Evolutionary conservation across 768 basidiomycete species (phyloP).

Genomic region (Naganishia onofrii): DNA sequence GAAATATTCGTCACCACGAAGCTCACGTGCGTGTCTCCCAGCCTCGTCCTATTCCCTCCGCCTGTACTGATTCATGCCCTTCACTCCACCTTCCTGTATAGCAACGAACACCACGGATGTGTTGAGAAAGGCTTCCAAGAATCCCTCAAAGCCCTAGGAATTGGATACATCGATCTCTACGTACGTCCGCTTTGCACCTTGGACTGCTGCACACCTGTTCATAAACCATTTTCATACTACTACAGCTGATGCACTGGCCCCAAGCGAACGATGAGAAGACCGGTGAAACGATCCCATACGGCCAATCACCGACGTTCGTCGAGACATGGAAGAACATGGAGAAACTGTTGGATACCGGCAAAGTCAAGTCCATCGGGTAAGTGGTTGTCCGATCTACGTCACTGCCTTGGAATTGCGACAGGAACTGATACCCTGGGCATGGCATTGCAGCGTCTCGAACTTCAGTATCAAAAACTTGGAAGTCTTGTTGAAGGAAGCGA

Average conservation of each 20-base stretch:
- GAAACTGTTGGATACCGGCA: conserved; percentile 48
- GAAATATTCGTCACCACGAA: conserved; percentile 39
- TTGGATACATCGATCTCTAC: conserved; percentile 58
- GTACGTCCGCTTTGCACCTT: conserved; percentile 4
- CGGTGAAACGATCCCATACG: conserved; percentile 36
- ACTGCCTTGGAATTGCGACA: too few species aligned
- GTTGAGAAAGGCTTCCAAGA: conserved; percentile 56
- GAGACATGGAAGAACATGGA: conserved; percentile 54
- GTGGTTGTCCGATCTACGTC: too few species aligned
- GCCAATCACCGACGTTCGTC: conserved; percentile 49
- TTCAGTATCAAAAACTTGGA: conserved; percentile 58
- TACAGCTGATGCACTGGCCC: conserved; percentile 55
- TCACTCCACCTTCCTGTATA: background rate
- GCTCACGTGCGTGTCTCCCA: conserved; percentile 19
- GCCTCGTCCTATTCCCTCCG: background rate
- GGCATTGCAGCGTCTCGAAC: conserved; percentile 66
- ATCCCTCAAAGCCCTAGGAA: conserved; percentile 54
- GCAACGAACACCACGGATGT: conserved; percentile 45
- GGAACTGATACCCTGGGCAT: too few species aligned
- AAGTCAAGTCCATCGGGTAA: conserved; percentile 33
- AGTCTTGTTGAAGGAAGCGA: conserved; percentile 52
- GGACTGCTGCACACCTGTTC: background rate
- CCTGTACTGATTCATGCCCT: background rate
- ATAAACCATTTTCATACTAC: background rate
- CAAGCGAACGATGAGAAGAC: conserved; percentile 35